Evolutionary conservation across 73 alveolate species (phyloP), one percentile per base, ranked within the genome.

Genomic region (Stentor coeruleus): DNA sequence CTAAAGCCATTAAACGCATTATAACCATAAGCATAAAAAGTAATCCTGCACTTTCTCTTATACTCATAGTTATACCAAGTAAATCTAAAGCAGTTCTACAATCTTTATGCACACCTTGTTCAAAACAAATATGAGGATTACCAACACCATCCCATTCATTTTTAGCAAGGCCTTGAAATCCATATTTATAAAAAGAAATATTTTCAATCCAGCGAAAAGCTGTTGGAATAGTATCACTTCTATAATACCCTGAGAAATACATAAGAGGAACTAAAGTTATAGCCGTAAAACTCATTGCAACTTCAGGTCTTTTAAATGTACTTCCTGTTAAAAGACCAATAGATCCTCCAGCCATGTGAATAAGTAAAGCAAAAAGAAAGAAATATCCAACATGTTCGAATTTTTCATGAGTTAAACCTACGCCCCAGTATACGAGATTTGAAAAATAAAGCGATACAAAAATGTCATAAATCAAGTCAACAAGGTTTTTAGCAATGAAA

Each of bases 71-170:
- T 11, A 49, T 49, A 49, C 20, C 66, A 49, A 49, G 66, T 49
- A 49, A 11, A 49, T 49, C 66, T 20, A 49, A 49, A 49, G 66
- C 66, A 11, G 28, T 49, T 20, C 66, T 49, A 20, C 66, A 49
- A 11, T 49, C 66, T 11, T 49, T 49, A 49, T 49, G 6, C n/a
- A n/a, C n/a, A n/a, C n/a, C n/a, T 20, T 49, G 6, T 11, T 49
- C 66, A 49, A 49, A 20, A 49, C 66, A 49, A 49, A 49, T 49
- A 6, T 49, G 28, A 11, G 66, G 66, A 20, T 49, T 49, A 11
- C 66, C 66, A 49, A 49, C 66, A 11, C 66, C 66, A 49, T 49
- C 66, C 66, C 66, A 49, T 49, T 49, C 28, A 49, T 49, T 49
- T 49, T 49, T 49, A 49, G 20, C 66, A 11, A 49, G 20, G 6